Conservation (phyloP, 306 rosid species). For the Pterocarpus santalinus region DNA sequence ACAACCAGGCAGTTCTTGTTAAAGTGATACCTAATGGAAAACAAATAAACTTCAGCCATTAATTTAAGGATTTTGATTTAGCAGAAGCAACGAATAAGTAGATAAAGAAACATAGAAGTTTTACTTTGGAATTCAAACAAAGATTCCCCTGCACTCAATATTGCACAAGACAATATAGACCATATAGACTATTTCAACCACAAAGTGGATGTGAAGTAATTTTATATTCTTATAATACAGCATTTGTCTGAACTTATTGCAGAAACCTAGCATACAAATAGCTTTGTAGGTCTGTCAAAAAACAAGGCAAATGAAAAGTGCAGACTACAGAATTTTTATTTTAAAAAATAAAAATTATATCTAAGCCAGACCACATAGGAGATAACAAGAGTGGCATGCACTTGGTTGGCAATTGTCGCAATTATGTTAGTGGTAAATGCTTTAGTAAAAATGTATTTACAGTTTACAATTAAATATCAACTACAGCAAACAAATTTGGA, state of each 20-base stretch:
- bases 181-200: neutral
- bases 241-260: constrained; percentile 13
- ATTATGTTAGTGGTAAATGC: neutral
- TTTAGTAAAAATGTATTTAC: neutral
- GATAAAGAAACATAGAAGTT: constrained; percentile 7
- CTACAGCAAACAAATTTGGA: constrained; percentile 26
- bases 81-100: constrained; percentile 9
- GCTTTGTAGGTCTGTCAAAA: neutral
- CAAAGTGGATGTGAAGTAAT: constrained; percentile 30
- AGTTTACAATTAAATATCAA: neutral
- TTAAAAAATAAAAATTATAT: neutral
- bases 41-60: constrained; percentile 37
- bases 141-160: neutral
- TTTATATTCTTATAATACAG: neutral
- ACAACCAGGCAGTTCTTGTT: constrained; percentile 78
- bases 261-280: constrained; percentile 5
- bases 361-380: neutral
- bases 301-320: constrained; percentile 1
- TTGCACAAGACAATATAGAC: neutral
- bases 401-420: neutral
- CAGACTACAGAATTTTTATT: neutral
- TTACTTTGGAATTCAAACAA: constrained; percentile 3
- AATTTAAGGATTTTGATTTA: constrained; percentile 17
- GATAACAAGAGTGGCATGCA: constrained; percentile 18
- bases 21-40: constrained; percentile 68